Percentiles rank a stretch among this genome's conserved stretches.
These are phyloP conservation scores for Globisporangium orthogonon DNA, from an alignment of 352 stramenopile species.

Conservation along the genomic window DNA sequence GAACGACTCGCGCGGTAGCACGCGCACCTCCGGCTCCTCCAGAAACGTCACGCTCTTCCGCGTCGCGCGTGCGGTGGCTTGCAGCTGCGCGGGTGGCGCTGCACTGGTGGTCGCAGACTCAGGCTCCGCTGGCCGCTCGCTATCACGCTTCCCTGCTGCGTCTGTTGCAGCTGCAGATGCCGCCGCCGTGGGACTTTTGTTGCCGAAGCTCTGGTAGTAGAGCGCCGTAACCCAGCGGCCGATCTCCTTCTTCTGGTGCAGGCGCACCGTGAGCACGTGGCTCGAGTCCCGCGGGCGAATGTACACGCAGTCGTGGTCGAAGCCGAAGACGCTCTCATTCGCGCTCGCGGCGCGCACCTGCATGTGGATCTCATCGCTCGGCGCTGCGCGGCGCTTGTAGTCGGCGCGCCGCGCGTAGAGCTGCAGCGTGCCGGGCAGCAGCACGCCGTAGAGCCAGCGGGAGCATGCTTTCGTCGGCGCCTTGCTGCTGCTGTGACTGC, in stretches of 20 bases:
- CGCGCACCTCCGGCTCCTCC: constrained; percentile 38
- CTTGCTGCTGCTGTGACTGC: neutral
- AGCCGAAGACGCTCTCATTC: constrained; percentile 54
- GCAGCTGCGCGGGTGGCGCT: neutral
- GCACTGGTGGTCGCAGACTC: neutral
- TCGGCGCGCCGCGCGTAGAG: constrained; percentile 49
- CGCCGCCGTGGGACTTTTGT: constrained; percentile 2
- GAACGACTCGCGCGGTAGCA: constrained; percentile 36
- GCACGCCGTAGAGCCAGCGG: constrained; percentile 50
- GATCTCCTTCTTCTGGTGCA: constrained; percentile 59
- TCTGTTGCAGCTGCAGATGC: neutral
- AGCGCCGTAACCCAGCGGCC: constrained; percentile 55
- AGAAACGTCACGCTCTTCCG: constrained; percentile 51
- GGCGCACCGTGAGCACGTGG: constrained; percentile 36
- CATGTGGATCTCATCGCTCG: constrained; percentile 31
- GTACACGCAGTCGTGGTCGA: constrained; percentile 56
- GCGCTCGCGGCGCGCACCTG: constrained; percentile 28
- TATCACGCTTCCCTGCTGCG: constrained; percentile 7
- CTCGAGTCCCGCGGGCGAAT: constrained; percentile 35
- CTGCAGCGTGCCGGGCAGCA: constrained; percentile 32
- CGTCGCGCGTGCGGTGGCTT: constrained; percentile 8
- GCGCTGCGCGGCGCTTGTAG: constrained; percentile 47
- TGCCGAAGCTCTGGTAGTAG: constrained; percentile 47
- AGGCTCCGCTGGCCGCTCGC: constrained; percentile 9
- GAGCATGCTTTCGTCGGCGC: constrained; percentile 27